A percentile compares a stretch with the other conserved stretches of the same genome.
phyloP scores from a whole-genome alignment of 169 alveolate genomes.

The Plasmodium vinckei region DNA sequence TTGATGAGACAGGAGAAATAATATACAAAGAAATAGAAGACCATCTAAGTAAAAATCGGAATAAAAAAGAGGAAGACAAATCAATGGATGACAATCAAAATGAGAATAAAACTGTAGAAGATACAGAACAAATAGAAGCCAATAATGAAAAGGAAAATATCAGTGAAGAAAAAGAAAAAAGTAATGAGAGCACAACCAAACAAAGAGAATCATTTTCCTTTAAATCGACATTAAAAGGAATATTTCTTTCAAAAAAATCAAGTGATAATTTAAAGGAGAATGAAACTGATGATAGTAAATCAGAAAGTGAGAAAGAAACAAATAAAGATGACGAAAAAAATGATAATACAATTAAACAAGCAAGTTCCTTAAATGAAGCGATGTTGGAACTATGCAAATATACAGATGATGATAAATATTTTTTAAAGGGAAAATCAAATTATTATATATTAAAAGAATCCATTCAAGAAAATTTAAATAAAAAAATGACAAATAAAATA shows the following conservation, averaged over 20 bases:
- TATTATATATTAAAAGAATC: constrained; percentile 26
- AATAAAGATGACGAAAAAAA: neutral
- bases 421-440: constrained; percentile 26
- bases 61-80: neutral
- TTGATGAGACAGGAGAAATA: neutral
- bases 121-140: neutral
- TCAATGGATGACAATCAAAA: neutral
- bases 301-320: neutral
- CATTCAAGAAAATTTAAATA: neutral
- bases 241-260: constrained; percentile 34
- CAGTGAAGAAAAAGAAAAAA: no score
- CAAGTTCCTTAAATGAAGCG: constrained; percentile 16
- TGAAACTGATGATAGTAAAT: neutral
- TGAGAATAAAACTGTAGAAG: neutral
- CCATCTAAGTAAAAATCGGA: neutral
- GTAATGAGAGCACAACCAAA: neutral
- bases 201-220: constrained; percentile 23
- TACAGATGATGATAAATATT: constrained; percentile 18
- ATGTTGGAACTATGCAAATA: constrained; percentile 20
- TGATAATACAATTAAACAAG: neutral
- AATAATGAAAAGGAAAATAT: neutral
- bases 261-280: neutral
- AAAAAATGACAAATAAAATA: neutral
- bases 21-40: neutral
- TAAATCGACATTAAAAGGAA: constrained; percentile 21